phyloP scores from a whole-genome alignment of 306 rosid species.

The Cucumis melo region DNA sequence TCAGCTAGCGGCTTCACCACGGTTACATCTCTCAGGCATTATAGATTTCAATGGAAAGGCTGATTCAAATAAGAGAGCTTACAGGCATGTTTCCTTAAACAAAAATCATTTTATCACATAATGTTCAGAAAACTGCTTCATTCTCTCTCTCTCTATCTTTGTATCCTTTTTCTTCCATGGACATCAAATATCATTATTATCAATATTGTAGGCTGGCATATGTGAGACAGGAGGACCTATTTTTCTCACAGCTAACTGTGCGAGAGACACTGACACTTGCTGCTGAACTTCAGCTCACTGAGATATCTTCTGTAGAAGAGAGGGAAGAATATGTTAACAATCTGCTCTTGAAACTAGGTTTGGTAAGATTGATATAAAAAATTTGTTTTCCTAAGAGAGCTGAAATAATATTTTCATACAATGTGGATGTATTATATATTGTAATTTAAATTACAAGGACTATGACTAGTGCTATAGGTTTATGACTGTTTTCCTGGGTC shows the following conservation, averaged over 20 bases:
- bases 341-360: constrained; percentile 66
- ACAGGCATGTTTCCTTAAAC: constrained; percentile 28
- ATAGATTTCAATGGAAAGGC: constrained; percentile 71
- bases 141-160: neutral
- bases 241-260: constrained; percentile 89
- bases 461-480: neutral
- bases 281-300: constrained; percentile 68
- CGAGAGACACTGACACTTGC: constrained; percentile 80
- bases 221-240: constrained; percentile 93
- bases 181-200: constrained; percentile 10
- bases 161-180: neutral
- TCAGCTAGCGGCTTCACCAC: constrained; percentile 54
- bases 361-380: constrained; percentile 37
- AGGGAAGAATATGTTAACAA: constrained; percentile 68
- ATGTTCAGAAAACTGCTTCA: constrained; percentile 1
- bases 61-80: constrained; percentile 35
- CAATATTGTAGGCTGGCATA: constrained; percentile 55
- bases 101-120: neutral
- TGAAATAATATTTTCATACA: neutral
- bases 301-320: constrained; percentile 42
- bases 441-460: neutral
- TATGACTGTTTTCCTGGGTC: neutral
- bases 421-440: neutral
- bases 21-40: constrained; percentile 53
- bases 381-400: neutral